phyloP scores from a whole-genome alignment of 139 green algal species.

The Monoraphidium neglectum region DNA sequence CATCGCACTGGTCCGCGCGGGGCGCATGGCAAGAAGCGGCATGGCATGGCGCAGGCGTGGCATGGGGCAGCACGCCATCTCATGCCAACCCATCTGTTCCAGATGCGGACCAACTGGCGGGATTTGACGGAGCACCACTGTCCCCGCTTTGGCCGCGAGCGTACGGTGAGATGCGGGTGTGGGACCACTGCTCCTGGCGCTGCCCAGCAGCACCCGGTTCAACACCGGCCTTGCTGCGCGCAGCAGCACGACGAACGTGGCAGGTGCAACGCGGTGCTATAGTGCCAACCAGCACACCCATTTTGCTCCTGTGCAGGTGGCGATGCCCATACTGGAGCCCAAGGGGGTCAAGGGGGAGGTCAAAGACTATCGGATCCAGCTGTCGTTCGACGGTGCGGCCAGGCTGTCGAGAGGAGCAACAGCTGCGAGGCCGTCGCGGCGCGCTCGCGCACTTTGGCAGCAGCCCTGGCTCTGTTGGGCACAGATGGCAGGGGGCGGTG shows the following conservation, averaged over 20 bases:
- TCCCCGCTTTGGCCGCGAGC: constrained; percentile 16
- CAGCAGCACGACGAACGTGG: not conserved
- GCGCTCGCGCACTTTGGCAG: not conserved
- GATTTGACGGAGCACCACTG: constrained; percentile 37
- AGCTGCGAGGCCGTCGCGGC: too few species aligned
- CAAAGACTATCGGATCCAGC: constrained; percentile 32
- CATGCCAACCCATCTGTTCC: not conserved
- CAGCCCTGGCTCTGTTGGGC: not conserved
- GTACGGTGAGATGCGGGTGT: constrained; percentile 6
- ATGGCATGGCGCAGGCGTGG: too few species aligned
- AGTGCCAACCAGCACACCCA: constrained; percentile 3
- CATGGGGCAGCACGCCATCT: too few species aligned
- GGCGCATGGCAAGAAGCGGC: too few species aligned
- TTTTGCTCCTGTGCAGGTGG: constrained; percentile 15
- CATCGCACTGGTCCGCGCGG: too few species aligned
- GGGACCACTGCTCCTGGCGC: not conserved
- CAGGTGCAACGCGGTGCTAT: not conserved
- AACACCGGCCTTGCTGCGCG: not conserved
- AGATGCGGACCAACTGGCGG: constrained; percentile 29
- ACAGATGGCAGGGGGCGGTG: not conserved
- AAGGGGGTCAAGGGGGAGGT: not conserved
- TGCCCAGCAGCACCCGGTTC: not conserved
- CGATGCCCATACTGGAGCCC: constrained; percentile 23
- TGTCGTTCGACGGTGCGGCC: constrained; percentile 30
- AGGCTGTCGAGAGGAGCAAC: not conserved